phyloP scores from a whole-genome alignment of 352 stramenopile genomes.

The Globisporangium spinosum region DNA sequence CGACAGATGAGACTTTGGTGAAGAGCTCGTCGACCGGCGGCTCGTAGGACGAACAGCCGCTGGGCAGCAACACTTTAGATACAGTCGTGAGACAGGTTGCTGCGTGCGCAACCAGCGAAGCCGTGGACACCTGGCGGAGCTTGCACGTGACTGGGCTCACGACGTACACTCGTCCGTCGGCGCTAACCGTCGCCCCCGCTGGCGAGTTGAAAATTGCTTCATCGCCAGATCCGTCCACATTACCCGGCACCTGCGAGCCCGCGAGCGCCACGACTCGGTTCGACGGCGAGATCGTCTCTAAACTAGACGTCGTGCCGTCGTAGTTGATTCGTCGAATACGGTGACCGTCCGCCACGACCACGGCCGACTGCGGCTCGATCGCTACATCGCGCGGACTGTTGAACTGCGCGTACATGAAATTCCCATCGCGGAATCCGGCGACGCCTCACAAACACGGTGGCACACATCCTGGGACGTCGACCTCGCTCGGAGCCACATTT shows the following conservation, averaged over 20 bases:
- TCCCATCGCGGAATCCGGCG: conserved; percentile 84
- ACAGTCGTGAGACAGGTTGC: conserved; percentile 80
- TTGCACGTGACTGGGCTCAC: conserved; percentile 90
- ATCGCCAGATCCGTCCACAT: conserved; percentile 81
- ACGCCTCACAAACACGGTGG: conserved; percentile 89
- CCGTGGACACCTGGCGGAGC: conserved; percentile 78
- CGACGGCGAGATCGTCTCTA: conserved; percentile 63
- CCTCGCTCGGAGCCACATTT: conserved; percentile 49
- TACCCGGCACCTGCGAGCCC: conserved; percentile 59
- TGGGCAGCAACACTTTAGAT: conserved; percentile 85
- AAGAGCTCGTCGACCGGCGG: conserved; percentile 87
- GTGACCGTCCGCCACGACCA: conserved; percentile 90
- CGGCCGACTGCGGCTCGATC: conserved; percentile 66
- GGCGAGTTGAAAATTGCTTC: conserved; percentile 91
- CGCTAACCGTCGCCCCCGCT: conserved; percentile 77
- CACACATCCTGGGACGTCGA: conserved; percentile 81
- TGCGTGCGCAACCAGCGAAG: conserved; percentile 55
- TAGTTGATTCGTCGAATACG: conserved; percentile 85
- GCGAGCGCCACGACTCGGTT: conserved; percentile 90
- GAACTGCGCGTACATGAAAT: conserved; percentile 86
- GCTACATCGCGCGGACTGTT: conserved; percentile 91
- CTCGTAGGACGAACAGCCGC: conserved; percentile 94
- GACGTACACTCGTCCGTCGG: conserved; percentile 88
- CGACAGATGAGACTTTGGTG: conserved; percentile 60
- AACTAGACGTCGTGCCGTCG: conserved; percentile 38